Percentiles rank a stretch among this genome's conserved stretches.
Conservation (phyloP, 148 eudicot genomes). For the Nepenthes mirabilis region DNA sequence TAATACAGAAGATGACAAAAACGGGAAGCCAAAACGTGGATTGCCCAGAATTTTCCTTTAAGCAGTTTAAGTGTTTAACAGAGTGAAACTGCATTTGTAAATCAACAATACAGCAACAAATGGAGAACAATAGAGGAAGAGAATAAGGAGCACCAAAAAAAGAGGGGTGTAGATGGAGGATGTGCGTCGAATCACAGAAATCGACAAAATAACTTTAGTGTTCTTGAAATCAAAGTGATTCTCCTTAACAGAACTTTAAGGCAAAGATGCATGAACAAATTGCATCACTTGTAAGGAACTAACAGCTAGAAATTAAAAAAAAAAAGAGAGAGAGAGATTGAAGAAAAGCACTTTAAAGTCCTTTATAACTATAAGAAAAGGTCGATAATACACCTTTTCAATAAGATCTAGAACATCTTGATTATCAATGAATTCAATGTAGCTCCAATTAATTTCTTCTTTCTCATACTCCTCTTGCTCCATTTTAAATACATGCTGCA, state of each 20-base stretch:
- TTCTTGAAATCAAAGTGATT: no score
- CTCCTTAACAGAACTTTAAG: neutral
- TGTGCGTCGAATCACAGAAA: no score
- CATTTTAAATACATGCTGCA: slow-evolving; percentile 98
- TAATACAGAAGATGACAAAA: no score
- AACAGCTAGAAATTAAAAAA: neutral
- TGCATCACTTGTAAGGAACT: neutral
- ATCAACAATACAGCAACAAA: no score
- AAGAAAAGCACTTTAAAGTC: neutral
- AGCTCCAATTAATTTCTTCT: slow-evolving; percentile 98
- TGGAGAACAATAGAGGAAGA: no score
- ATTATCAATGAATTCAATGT: slow-evolving; percentile 96
- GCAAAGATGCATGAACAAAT: neutral
- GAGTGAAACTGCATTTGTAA: no score
- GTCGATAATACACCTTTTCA: slow-evolving; percentile 67
- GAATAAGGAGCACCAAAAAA: no score
- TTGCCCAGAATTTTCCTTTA: no score
- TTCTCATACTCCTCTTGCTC: slow-evolving; percentile 99
- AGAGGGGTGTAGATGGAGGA: no score
- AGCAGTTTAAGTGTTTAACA: no score
- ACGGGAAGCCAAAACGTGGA: no score
- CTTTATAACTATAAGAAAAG: neutral
- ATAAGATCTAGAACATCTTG: slow-evolving; percentile 89
- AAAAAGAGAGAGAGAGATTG: neutral
- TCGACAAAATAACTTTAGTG: no score